A percentile compares a stretch with the other conserved stretches of the same genome.
Conservation (phyloP, 345 rosid genomes). For the Brassica cretica region DNA sequence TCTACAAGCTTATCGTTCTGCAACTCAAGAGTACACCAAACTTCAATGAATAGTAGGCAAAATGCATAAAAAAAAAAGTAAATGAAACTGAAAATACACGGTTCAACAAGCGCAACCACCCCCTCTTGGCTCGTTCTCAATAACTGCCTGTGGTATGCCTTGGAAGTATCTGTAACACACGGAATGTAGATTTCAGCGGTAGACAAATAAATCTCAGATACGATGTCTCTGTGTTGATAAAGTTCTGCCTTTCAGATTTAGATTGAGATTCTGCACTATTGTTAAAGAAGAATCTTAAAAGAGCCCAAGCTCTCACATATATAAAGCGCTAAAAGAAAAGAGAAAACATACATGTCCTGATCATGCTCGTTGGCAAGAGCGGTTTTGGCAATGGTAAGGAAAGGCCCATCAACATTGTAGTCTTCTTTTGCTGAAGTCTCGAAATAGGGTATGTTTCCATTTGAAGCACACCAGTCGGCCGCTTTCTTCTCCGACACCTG, state of each 20-base stretch:
- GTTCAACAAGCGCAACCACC: conserved; percentile 78
- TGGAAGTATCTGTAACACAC: conserved; percentile 56
- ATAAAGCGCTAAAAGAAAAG: background rate
- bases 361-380: conserved; percentile 59
- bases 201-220: background rate
- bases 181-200: background rate
- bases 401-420: conserved; percentile 75
- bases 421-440: conserved; percentile 88
- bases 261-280: background rate
- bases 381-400: conserved; percentile 60
- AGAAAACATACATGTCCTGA: conserved; percentile 57
- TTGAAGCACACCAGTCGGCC: conserved; percentile 73
- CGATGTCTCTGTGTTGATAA: background rate
- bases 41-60: conserved; percentile 4
- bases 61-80: conserved; percentile 21
- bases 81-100: conserved; percentile 2
- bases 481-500: conserved; percentile 81
- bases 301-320: background rate
- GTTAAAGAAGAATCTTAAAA: background rate
- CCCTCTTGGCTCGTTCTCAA: conserved; percentile 59
- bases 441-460: conserved; percentile 69
- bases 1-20: conserved; percentile 31
- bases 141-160: conserved; percentile 60
- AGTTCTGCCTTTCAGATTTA: background rate
- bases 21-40: conserved; percentile 29